phyloP scores from a whole-genome alignment of 1,139 yeast genomes.

The Pneumocystis murina region DNA sequence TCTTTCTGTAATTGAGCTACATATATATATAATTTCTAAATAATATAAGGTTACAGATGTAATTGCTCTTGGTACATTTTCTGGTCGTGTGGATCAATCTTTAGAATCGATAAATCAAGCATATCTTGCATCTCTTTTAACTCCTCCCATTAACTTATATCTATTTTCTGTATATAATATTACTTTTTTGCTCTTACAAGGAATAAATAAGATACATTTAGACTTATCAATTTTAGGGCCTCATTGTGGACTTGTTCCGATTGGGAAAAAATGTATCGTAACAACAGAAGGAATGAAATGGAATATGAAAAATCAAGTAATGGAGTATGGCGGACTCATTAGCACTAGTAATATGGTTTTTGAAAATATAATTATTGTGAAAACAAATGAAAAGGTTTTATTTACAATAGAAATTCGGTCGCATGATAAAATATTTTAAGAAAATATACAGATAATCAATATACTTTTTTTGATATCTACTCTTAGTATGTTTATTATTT shows the following conservation, averaged over 20 bases:
- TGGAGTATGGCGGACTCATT: not conserved
- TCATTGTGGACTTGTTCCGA: not conserved
- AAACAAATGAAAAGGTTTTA: not conserved
- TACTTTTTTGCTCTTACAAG: not conserved
- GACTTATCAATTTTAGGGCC: not conserved
- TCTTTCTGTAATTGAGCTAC: not conserved
- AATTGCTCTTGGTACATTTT: not conserved
- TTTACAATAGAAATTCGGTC: slow-evolving; percentile 28
- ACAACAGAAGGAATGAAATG: slow-evolving; percentile 1
- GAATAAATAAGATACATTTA: not conserved
- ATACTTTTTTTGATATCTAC: not conserved
- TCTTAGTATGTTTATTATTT: not conserved
- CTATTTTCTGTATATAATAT: not conserved
- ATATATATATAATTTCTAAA: not conserved
- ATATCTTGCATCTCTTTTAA: not conserved
- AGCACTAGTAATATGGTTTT: not conserved
- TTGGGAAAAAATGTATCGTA: not conserved
- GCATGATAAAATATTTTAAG: not conserved
- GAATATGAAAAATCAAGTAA: not conserved
- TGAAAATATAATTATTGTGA: not conserved
- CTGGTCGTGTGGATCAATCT: slow-evolving; percentile 1
- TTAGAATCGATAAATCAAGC: not conserved
- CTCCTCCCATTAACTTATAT: not conserved
- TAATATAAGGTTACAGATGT: not conserved
- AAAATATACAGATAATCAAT: not conserved